Evolutionary conservation across 371 early-diverging fungal species (phyloP).

Genomic region (Caulochytrium protostelioides): DNA sequence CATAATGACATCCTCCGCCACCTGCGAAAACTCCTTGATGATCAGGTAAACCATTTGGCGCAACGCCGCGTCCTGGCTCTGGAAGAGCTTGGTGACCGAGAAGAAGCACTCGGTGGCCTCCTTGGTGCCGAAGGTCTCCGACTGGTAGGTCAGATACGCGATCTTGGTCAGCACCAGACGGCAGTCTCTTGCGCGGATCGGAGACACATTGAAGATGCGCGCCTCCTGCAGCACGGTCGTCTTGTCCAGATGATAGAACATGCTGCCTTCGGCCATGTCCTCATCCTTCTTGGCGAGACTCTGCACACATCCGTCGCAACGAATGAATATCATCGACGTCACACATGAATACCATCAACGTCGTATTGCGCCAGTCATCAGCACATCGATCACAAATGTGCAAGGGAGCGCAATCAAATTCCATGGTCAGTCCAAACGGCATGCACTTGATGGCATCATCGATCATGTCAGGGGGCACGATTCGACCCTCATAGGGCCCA

Average conservation of each 20-base stretch:
- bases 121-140: conserved; percentile 60
- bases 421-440: no score
- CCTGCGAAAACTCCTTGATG: conserved; percentile 80
- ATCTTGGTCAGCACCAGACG: conserved; percentile 77
- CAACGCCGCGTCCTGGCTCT: conserved; percentile 78
- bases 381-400: no score
- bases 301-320: no score
- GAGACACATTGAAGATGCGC: conserved; percentile 85
- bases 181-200: conserved; percentile 84
- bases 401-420: no score
- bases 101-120: conserved; percentile 96
- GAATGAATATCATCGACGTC: no score
- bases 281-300: no score
- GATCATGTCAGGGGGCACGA: no score
- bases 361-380: no score
- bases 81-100: conserved; percentile 89
- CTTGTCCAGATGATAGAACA: conserved; percentile 55
- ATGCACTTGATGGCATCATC: no score
- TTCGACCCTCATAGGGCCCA: no score
- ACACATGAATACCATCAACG: no score
- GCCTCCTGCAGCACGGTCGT: conserved; percentile 87
- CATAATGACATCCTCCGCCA: conserved; percentile 92
- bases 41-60: conserved; percentile 91
- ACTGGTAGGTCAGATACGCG: conserved; percentile 69
- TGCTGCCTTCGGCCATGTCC: conserved; percentile 5